phyloP scores from a whole-genome alignment of 2,329 filamentous ascomycete species.

The Colletotrichum viniferum region DNA sequence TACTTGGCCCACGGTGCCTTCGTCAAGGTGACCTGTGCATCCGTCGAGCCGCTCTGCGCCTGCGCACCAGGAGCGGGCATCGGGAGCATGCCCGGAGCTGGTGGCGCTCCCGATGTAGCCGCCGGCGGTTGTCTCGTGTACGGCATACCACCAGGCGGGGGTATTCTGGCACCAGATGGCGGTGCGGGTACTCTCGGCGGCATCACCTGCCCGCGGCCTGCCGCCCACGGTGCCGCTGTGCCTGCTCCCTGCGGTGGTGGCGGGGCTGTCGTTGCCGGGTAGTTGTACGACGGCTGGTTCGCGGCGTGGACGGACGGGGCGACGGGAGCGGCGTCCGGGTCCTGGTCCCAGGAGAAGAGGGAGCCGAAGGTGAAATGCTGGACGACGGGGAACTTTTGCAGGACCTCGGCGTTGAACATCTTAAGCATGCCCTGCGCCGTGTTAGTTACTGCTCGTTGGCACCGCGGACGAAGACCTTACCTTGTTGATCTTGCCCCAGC shows the following conservation, averaged over 20 bases:
- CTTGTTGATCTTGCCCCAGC: slow-evolving; percentile 99
- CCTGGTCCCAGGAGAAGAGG: slow-evolving; percentile 76
- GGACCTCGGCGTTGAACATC: slow-evolving; percentile 97
- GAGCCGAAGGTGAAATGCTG: slow-evolving; percentile 90
- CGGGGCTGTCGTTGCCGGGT: slow-evolving; percentile 26
- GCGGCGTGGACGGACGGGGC: slow-evolving; percentile 60
- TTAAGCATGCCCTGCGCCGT: slow-evolving; percentile 87
- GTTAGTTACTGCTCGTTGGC: neutral
- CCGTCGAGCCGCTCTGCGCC: slow-evolving; percentile 33
- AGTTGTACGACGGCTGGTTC: slow-evolving; percentile 50
- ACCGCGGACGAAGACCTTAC: slow-evolving; percentile 32
- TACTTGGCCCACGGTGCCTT: slow-evolving; percentile 53
- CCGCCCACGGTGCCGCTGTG: slow-evolving; percentile 50
- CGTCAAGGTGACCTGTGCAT: slow-evolving; percentile 44
- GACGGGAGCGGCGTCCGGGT: slow-evolving; percentile 61
- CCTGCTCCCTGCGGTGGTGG: slow-evolving; percentile 31
- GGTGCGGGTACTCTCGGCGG: slow-evolving; percentile 30
- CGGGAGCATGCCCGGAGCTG: slow-evolving; percentile 13
- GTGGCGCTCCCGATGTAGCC: neutral
- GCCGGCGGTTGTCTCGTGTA: slow-evolving; percentile 39
- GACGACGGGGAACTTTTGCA: slow-evolving; percentile 97
- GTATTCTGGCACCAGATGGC: slow-evolving; percentile 42
- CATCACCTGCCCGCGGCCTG: slow-evolving; percentile 31
- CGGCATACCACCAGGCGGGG: slow-evolving; percentile 39
- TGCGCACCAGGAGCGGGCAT: slow-evolving; percentile 20